Evolutionary conservation across 2,329 filamentous ascomycete species (phyloP), one percentile per base, ranked within the genome.

Genomic region (Pyrenophora teres): DNA sequence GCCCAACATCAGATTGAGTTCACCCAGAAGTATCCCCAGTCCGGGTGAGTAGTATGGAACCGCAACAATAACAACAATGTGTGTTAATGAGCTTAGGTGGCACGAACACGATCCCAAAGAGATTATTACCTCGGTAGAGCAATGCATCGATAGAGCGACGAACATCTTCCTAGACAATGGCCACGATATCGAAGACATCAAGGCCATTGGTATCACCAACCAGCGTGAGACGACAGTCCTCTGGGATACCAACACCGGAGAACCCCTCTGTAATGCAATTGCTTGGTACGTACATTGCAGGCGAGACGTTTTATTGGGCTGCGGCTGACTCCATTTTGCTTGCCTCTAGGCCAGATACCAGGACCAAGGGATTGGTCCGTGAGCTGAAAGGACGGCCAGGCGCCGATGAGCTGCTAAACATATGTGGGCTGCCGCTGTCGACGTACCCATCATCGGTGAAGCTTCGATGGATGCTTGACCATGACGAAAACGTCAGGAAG

Each of bases 391-490:
- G 76, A 13, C 82, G 82, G 47, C 78, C 84, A 6, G 87, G 84
- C 40, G 87, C 89, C 27, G 87, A 92, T 47, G 80, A 85, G 35
- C 78, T 96, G 35, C 81, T 81, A 50, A 80, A 87, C 40, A 78
- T 89, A 36, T 93, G 89, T 69, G 92, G 92, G 46, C 81, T 96
- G 38, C 92, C 91, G 10, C 80, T 96, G 27, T 94, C 90, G 32
- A 95, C 91, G 47, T 96, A 96, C 72, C 90, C 91, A 2, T 93
- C 90, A 21, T 89, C 89, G 46, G 87, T 92, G 57, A 96, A 96
- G 77, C 80, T 96, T 10, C 74, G 89, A 46, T 96, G 92, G 92
- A 81, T 96, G 62, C 79, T 95, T 48, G 81, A 86, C 50, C 87
- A 95, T 64, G 80, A 87, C 13, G 79, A 85, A 10, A 80, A 81